Evolutionary conservation across 495 filamentous ascomycete genomes (phyloP).

Genomic region (Peziza echinospora): DNA sequence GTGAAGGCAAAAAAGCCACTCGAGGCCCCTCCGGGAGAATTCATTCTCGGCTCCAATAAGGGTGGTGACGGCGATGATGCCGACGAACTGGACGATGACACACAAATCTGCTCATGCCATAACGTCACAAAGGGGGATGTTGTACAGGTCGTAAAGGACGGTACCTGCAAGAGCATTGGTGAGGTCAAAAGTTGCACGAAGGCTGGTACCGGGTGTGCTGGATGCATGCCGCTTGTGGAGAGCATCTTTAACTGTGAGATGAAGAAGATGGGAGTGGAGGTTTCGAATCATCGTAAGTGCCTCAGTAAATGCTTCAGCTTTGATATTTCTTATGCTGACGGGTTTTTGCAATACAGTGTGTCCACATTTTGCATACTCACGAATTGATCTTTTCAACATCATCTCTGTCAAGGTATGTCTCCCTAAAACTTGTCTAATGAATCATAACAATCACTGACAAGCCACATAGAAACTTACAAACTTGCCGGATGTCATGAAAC

Average conservation of each 20-base stretch:
- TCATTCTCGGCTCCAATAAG: slow-evolving; percentile 68
- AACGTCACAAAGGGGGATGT: slow-evolving; percentile 86
- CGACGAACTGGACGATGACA: slow-evolving; percentile 58
- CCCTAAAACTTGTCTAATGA: not conserved
- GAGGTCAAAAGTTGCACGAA: slow-evolving; percentile 90
- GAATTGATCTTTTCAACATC: slow-evolving; percentile 80
- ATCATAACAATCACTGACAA: not conserved
- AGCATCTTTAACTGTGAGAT: slow-evolving; percentile 88
- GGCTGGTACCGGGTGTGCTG: slow-evolving; percentile 83
- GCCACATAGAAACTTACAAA: slow-evolving; percentile 49
- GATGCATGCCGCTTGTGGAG: slow-evolving; percentile 81
- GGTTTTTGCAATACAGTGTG: too few relatives aligned
- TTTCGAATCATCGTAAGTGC: slow-evolving; percentile 72
- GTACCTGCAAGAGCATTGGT: slow-evolving; percentile 63
- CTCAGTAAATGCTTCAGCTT: slow-evolving; percentile 21
- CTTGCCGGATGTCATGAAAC: slow-evolving; percentile 62
- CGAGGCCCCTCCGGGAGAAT: slow-evolving; percentile 61
- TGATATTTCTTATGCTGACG: not conserved
- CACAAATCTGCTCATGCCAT: slow-evolving; percentile 89
- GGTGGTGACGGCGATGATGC: slow-evolving; percentile 39
- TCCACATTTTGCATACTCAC: slow-evolving; percentile 67
- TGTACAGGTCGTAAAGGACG: slow-evolving; percentile 49
- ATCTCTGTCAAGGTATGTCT: slow-evolving; percentile 73
- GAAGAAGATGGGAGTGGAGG: slow-evolving; percentile 72
- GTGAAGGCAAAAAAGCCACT: slow-evolving; percentile 72